These are phyloP conservation scores for Leccinellum albellum DNA, from an alignment of 768 basidiomycete species.

Conservation along the genomic window DNA sequence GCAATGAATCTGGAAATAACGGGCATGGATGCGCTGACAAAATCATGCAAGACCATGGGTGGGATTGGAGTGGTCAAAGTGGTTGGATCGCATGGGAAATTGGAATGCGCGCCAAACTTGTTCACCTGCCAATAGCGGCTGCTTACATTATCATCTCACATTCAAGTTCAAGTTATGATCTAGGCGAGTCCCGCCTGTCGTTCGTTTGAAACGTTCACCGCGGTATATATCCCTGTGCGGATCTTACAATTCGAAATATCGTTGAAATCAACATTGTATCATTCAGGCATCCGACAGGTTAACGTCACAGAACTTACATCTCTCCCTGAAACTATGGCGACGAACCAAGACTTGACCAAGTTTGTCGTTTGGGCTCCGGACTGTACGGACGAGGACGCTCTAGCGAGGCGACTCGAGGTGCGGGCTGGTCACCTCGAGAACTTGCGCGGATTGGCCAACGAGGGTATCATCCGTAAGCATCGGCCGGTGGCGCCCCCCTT, in stretches of 20 bases:
- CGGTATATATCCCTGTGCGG: neutral
- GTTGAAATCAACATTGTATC: neutral
- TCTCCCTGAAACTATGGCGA: conserved; percentile 16
- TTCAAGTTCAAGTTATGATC: no score
- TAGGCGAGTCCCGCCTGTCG: neutral
- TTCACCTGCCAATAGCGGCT: conserved; percentile 8
- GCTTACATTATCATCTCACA: neutral
- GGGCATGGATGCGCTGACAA: neutral
- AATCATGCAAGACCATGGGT: neutral
- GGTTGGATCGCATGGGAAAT: neutral
- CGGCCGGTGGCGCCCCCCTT: neutral
- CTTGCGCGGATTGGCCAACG: conserved; percentile 32
- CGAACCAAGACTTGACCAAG: conserved; percentile 13
- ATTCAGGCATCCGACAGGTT: neutral
- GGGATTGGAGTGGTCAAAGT: neutral
- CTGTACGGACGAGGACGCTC: conserved; percentile 51
- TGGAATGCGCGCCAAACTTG: conserved; percentile 1
- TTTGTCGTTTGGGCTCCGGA: conserved; percentile 69
- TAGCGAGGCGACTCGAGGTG: conserved; percentile 50
- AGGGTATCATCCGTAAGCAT: conserved; percentile 50
- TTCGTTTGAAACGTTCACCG: neutral
- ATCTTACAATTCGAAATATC: neutral
- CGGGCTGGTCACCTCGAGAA: conserved; percentile 48
- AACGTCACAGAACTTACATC: neutral
- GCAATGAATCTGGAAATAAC: neutral